These are phyloP conservation scores for Colletotrichum neosansevieriae DNA, from an alignment of 2,329 filamentous ascomycete species.

Conservation along the genomic window DNA sequence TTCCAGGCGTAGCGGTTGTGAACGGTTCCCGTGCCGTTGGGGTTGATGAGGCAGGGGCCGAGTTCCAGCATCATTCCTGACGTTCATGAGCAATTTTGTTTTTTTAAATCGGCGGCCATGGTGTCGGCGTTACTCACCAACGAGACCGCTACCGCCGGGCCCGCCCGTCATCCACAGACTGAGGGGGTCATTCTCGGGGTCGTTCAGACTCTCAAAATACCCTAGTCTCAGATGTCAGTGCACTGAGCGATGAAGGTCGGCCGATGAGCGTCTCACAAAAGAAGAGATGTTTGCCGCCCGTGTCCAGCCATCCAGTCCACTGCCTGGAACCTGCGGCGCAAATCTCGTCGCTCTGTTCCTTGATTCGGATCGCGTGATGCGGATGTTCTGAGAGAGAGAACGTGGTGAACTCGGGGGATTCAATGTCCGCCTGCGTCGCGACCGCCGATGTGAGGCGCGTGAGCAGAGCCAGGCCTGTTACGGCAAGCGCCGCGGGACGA, in stretches of 20 bases:
- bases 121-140: constrained; percentile 47
- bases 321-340: constrained; percentile 45
- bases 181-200: constrained; percentile 50
- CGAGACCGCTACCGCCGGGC: constrained; percentile 67
- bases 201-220: constrained; percentile 47
- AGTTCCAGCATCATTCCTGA: constrained; percentile 38
- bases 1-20: constrained; percentile 42
- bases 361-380: constrained; percentile 44
- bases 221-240: constrained; percentile 12
- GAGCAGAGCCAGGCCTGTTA: constrained; percentile 24
- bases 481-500: constrained; percentile 1
- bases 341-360: constrained; percentile 44
- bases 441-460: constrained; percentile 11
- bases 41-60: constrained; percentile 39
- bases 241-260: background rate
- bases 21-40: constrained; percentile 30
- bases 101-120: background rate
- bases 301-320: constrained; percentile 47
- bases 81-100: background rate
- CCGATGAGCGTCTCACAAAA: constrained; percentile 33
- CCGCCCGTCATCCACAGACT: constrained; percentile 72
- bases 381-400: constrained; percentile 39
- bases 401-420: constrained; percentile 26
- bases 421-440: constrained; percentile 17
- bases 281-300: constrained; percentile 42